Evolutionary conservation across 2,329 filamentous ascomycete species (phyloP), one percentile per base, ranked within the genome.

Genomic region (Annulohypoxylon truncatum): DNA sequence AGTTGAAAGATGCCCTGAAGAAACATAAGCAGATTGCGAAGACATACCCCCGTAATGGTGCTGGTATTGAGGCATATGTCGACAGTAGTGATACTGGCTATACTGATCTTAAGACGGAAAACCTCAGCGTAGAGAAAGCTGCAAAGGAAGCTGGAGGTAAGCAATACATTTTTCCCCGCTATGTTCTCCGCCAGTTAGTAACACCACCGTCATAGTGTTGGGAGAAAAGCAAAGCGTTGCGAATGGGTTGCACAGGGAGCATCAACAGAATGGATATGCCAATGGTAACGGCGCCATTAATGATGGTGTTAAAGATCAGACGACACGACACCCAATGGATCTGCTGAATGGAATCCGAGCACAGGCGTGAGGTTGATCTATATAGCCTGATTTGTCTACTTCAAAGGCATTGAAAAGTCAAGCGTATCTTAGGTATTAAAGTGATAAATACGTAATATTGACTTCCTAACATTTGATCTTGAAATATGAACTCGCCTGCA

Each of bases 41-140:
- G 75, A 78, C 81, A 18, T 92, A 87, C 71, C 87, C 90, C 3
- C 84, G 90, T 2, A 77, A 85, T 31, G 90, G 90, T 20, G 87
- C 84, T 44, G 90, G 90, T 24, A 66, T 92, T 0, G 90, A 92
- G 69, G 89, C 90, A 0, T 92, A 85, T 63, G 90, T 92, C 6
- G 90, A 92, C 73, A 80, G 85, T 1, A 89, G 85, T 62, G 90
- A 92, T 71, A 92, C 89, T 48, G 90, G 90, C 0, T 85, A 85
- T 64, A 79, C 79, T 0, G 65, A 82, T 9, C 74, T 80, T n/a
- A 77, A 70, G 54, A 70, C 81, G 74, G 62, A 84, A 73, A 64
- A 86, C 79, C 70, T 80, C 77, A 7, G 83, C 22, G 69, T 72
- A 2, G 58, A 67, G 29, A 57, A 69, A n/a, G 63, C 61, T 22